These are phyloP conservation scores for Raphanus sativus DNA, from an alignment of 345 rosid species.

Conservation along the genomic window DNA sequence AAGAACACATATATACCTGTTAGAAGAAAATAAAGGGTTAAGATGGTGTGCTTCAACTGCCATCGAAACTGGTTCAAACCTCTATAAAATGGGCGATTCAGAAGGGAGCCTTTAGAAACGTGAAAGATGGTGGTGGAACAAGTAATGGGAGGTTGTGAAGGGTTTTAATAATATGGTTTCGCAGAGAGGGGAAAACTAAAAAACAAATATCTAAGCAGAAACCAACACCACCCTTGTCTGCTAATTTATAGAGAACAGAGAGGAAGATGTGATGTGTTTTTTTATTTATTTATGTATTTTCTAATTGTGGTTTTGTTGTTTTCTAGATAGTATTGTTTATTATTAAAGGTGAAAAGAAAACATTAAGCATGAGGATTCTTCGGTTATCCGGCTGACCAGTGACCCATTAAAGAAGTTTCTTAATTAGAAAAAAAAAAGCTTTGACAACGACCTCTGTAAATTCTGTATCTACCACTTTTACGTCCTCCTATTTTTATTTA, in stretches of 20 bases:
- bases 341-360: neutral
- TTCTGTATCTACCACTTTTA: constrained; percentile 17
- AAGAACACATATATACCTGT: neutral
- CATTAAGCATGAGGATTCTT: constrained; percentile 37
- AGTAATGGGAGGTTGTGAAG: constrained; percentile 18
- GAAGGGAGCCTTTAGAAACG: neutral
- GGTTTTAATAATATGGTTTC: constrained; percentile 14
- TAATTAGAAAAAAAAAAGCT: constrained; percentile 5
- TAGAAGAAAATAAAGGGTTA: constrained; percentile 42
- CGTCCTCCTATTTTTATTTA: neutral
- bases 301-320: constrained; percentile 12
- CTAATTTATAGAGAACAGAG: constrained; percentile 42
- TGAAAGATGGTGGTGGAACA: constrained; percentile 18
- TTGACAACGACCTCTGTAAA: constrained; percentile 38
- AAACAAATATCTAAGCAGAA: constrained; percentile 39
- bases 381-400: constrained; percentile 37
- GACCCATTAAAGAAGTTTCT: constrained; percentile 37
- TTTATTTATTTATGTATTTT: neutral
- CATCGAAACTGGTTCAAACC: constrained; percentile 38
- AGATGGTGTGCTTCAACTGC: constrained; percentile 68
- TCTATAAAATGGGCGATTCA: constrained; percentile 15
- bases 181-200: neutral
- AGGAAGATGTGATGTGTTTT: constrained; percentile 34
- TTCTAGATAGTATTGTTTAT: neutral
- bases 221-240: constrained; percentile 34